Base-by-base conservation (phyloP, 345 rosid genomes). In the Boechera stricta region DNA sequence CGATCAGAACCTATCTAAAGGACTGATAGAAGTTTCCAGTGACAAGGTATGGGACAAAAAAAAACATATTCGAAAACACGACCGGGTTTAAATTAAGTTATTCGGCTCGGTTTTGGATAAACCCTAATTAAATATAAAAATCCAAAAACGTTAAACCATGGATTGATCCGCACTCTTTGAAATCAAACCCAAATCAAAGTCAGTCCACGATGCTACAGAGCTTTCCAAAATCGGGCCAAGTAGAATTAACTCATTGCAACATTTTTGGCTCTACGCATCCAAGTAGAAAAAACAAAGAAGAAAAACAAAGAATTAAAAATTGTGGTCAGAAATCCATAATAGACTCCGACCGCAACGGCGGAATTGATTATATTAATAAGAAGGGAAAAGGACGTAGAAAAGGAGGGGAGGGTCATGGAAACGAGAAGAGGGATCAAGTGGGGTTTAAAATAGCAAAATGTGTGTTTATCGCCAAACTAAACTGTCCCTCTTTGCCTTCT, bases 381-480 rank as follows among this genome's bases (percentile, higher is more conserved):
- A 71, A 7, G 32, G 5, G 73, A 77, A 71, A 77, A 33, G 7
- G 81, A 77, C 76, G 42, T 70, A 44, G 75, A 75, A 67, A 75
- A 51, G 74, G 55, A 75, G 65, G 29, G 13, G 67, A 70, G 71
- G 79, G 74, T 45, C 79, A 68, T 41, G 44, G 54, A 32, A 60
- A 76, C 4, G 39, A 63, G 67, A 72, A 39, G 77, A 72, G 77
- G 77, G 81, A 73, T 79, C 78, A 79, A 79, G 78, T 79, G 59
- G 82, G 82, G 81, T 67, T 78, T 72, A 4, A 65, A 72, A 78
- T 78, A 63, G 74, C 70, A 73, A 79, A 78, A 51, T 73, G 44
- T 72, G 78, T 79, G 78, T 79, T 73, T 52, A 79, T 73, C 36
- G 71, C 82, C 82, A 67, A 79, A 68, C 78, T 62, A 73, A 63